Conservation (phyloP, 352 stramenopile species). For the Globisporangium recalcitrans region DNA sequence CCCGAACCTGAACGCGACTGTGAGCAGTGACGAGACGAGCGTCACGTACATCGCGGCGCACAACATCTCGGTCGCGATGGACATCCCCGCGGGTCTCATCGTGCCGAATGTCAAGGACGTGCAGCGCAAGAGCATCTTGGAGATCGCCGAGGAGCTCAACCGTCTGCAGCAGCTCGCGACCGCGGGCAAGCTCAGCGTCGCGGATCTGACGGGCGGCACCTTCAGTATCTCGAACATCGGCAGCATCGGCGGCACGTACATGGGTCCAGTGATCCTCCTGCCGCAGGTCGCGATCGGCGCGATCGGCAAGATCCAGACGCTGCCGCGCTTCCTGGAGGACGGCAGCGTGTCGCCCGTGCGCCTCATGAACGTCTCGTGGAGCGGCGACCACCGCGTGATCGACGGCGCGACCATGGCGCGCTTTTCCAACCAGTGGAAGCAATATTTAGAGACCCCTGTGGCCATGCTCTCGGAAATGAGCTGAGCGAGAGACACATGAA, state of each 20-base stretch:
- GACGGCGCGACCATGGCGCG: conserved; percentile 97
- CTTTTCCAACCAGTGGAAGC: conserved; percentile 97
- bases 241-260: conserved; percentile 97
- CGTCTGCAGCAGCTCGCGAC: conserved; percentile 84
- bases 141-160: conserved; percentile 84
- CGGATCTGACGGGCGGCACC: conserved; percentile 90
- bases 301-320: conserved; percentile 93
- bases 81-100: conserved; percentile 93
- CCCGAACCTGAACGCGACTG: conserved; percentile 92
- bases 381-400: conserved; percentile 96
- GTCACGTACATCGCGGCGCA: conserved; percentile 90
- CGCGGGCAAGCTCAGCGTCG: conserved; percentile 68
- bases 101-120: conserved; percentile 96
- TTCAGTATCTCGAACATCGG: conserved; percentile 93
- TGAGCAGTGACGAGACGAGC: conserved; percentile 78
- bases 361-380: conserved; percentile 97
- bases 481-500: conserved; percentile 25
- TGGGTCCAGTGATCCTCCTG: conserved; percentile 92
- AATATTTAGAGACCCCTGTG: conserved; percentile 92
- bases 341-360: conserved; percentile 80
- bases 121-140: conserved; percentile 74
- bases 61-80: conserved; percentile 98
- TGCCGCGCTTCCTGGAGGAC: conserved; percentile 92
- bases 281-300: conserved; percentile 97
- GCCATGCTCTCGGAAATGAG: conserved; percentile 90